Evolutionary conservation across 805 yeast species (phyloP).

Genomic region (Zygosaccharomyces kombuchaensis): DNA sequence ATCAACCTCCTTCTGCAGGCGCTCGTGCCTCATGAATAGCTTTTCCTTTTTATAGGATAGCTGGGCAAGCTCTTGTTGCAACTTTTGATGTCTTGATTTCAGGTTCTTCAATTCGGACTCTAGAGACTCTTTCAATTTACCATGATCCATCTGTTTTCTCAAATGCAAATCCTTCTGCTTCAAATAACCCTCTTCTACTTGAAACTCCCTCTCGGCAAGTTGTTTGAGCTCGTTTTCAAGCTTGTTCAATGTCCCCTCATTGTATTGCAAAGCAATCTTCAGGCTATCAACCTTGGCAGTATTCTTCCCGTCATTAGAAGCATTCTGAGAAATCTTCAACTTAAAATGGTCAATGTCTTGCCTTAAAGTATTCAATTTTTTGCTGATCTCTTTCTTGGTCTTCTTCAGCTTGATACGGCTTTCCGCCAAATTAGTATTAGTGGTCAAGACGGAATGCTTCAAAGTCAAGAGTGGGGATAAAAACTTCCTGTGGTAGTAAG

Average conservation of each 20-base stretch:
- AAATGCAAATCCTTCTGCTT: constrained; percentile 36
- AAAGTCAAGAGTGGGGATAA: constrained; percentile 60
- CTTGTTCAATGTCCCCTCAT: constrained; percentile 34
- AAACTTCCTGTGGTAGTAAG: constrained; percentile 37
- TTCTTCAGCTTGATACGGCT: constrained; percentile 57
- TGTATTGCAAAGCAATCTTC: constrained; percentile 38
- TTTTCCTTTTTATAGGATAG: constrained; percentile 23
- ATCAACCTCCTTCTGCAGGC: constrained; percentile 26
- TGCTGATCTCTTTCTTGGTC: constrained; percentile 53
- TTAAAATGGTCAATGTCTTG: constrained; percentile 54
- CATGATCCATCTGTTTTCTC: constrained; percentile 32
- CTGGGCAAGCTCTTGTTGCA: constrained; percentile 24
- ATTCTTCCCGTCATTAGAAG: constrained; percentile 53
- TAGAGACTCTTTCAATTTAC: constrained; percentile 24
- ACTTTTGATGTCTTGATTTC: constrained; percentile 13
- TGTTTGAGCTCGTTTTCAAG: constrained; percentile 23
- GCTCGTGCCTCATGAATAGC: constrained; percentile 19
- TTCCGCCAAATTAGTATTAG: constrained; percentile 53
- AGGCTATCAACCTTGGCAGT: constrained; percentile 49
- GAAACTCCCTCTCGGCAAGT: constrained; percentile 15
- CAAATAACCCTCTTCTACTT: constrained; percentile 36
- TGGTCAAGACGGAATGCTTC: constrained; percentile 60
- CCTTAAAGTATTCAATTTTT: constrained; percentile 46
- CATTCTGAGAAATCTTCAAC: constrained; percentile 44
- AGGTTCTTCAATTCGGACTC: constrained; percentile 14